Percentiles rank a stretch among this genome's conserved stretches.
Conservation (phyloP, 306 rosid species). For the Arachis hypogaea region DNA sequence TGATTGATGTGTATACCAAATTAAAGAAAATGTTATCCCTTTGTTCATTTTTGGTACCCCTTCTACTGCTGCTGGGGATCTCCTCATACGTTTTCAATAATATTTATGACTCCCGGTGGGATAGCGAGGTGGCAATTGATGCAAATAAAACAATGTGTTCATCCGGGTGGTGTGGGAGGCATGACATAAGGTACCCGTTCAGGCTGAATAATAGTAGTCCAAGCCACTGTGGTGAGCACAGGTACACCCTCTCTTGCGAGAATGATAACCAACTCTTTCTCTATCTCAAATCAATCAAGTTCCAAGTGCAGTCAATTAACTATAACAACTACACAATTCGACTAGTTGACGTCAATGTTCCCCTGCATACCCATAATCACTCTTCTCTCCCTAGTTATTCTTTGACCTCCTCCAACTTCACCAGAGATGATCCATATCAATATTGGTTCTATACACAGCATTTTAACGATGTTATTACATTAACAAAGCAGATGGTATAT, state of each 20-base stretch:
- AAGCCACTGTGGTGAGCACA: neutral
- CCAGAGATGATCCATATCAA: neutral
- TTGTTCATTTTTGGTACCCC: no score
- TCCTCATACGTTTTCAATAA: no score
- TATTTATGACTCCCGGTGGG: no score
- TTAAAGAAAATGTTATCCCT: no score
- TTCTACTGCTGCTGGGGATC: no score
- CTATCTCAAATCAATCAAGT: neutral
- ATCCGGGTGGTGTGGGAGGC: constrained; percentile 9
- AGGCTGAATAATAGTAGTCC: neutral
- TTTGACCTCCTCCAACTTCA: constrained; percentile 18
- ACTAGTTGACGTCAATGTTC: constrained; percentile 31
- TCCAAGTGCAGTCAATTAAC: constrained; percentile 34
- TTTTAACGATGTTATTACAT: neutral
- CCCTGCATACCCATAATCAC: neutral
- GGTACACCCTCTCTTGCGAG: constrained; percentile 14
- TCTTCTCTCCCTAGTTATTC: constrained; percentile 7
- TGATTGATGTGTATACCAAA: no score
- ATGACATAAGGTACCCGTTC: constrained; percentile 36
- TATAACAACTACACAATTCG: constrained; percentile 40
- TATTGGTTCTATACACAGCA: no score
- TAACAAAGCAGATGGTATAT: neutral
- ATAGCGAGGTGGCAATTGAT: neutral
- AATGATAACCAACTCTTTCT: neutral
- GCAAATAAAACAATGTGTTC: neutral